phyloP scores from a whole-genome alignment of 1,284 basidiomycete species.

The Entoloma clypeatum region DNA sequence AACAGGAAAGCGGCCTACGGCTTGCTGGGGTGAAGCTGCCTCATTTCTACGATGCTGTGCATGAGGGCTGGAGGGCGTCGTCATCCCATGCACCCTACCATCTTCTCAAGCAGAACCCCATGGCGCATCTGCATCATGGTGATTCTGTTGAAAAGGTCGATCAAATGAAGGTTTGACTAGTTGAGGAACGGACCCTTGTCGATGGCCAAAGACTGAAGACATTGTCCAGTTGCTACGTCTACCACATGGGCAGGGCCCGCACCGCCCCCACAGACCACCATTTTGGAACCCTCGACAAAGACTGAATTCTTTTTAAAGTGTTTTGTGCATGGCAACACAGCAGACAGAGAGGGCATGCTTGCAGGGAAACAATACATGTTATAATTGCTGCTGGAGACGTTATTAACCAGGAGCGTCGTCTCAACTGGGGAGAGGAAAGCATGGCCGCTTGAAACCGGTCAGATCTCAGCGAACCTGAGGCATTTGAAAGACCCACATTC shows the following conservation, averaged over 20 bases:
- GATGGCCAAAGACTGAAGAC: slow-evolving; percentile 6
- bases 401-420: slow-evolving; percentile 10
- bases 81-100: no score
- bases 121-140: no score
- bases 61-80: no score
- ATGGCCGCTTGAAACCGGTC: slow-evolving; percentile 4
- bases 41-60: no score
- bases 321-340: slow-evolving; percentile 1
- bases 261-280: slow-evolving; percentile 10
- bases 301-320: slow-evolving; percentile 10
- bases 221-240: slow-evolving; percentile 6
- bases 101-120: no score
- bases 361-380: slow-evolving; percentile 12
- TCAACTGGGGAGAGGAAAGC: slow-evolving; percentile 11
- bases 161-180: no score
- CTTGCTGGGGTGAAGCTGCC: no score
- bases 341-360: slow-evolving; percentile 8
- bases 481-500: slow-evolving; percentile 13
- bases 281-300: slow-evolving; percentile 7
- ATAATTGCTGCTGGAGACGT: slow-evolving; percentile 8
- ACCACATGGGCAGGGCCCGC: slow-evolving; percentile 6
- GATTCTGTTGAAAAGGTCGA: no score
- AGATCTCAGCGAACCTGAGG: no score
- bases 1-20: no score
- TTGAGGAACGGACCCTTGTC: no score